A percentile compares a stretch with the other conserved stretches of the same genome.
phyloP scores from a whole-genome alignment of 768 basidiomycete species.

The Tricholoma hemisulphureum region DNA sequence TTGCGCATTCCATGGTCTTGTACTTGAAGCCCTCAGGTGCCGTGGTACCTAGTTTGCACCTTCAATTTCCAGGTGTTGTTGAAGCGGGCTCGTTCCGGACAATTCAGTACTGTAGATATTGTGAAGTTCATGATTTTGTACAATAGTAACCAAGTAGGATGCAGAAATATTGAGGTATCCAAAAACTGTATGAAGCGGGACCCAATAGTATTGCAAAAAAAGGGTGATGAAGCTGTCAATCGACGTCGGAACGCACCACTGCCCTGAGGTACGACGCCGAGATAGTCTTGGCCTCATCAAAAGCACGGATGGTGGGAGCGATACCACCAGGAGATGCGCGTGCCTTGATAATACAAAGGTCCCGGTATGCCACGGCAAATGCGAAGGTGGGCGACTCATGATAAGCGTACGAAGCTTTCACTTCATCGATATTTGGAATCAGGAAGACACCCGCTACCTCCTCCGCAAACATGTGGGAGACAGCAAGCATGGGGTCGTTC shows the following conservation, averaged over 20 bases:
- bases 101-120: neutral
- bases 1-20: neutral
- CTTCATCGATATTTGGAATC: constrained; percentile 34
- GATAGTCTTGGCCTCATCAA: constrained; percentile 41
- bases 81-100: neutral
- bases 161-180: neutral
- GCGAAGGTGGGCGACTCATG: constrained; percentile 36
- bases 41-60: neutral
- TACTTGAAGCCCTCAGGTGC: neutral
- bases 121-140: neutral
- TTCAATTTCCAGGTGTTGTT: neutral
- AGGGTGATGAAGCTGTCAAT: neutral
- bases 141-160: neutral
- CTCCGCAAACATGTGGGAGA: constrained; percentile 27
- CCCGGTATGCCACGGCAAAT: constrained; percentile 52
- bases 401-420: constrained; percentile 64
- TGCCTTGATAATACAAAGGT: constrained; percentile 58
- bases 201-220: neutral
- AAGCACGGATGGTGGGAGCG: constrained; percentile 31
- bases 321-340: constrained; percentile 33
- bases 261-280: constrained; percentile 28
- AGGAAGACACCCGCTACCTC: constrained; percentile 26
- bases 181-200: neutral
- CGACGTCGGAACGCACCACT: constrained; percentile 11
- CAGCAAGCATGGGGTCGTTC: constrained; percentile 24